A percentile compares a stretch with the other conserved stretches of the same genome.
phyloP scores from a whole-genome alignment of 768 basidiomycete genomes.

The Termitomyces titanicus region DNA sequence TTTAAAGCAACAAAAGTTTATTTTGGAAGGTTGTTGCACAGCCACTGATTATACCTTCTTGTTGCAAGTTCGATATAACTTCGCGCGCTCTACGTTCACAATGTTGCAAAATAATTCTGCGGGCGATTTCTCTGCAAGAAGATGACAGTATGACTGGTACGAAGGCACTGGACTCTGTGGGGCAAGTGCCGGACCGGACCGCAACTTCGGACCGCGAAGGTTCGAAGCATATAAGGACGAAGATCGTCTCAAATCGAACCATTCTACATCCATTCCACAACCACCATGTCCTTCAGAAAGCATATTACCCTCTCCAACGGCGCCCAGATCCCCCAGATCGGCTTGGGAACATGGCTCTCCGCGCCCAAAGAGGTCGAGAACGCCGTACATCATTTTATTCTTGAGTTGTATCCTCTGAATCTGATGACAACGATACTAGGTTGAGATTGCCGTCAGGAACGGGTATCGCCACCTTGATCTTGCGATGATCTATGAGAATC shows the following conservation, averaged over 20 bases:
- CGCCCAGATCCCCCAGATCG: constrained; percentile 65
- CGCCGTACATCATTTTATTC: constrained; percentile 42
- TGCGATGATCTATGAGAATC: constrained; percentile 78
- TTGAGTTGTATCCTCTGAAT: neutral
- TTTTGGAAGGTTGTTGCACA: too few relatives aligned
- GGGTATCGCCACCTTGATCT: constrained; percentile 87
- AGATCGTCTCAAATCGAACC: neutral
- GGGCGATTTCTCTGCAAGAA: too few relatives aligned
- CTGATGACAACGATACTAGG: constrained; percentile 34
- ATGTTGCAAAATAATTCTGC: too few relatives aligned
- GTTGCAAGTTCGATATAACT: too few relatives aligned
- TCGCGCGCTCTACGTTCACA: too few relatives aligned
- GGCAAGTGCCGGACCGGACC: constrained; percentile 8
- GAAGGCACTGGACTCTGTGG: too few relatives aligned
- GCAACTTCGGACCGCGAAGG: constrained; percentile 12
- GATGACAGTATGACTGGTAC: too few relatives aligned
- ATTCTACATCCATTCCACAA: neutral
- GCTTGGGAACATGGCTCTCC: constrained; percentile 81
- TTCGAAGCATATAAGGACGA: neutral
- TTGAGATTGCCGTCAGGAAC: constrained; percentile 67
- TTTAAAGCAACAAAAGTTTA: too few relatives aligned
- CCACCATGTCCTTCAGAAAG: constrained; percentile 24
- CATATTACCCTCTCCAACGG: constrained; percentile 41
- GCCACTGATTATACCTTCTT: too few relatives aligned
- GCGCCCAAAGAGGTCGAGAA: constrained; percentile 72